Conservation (phyloP, 176 grass and related monocot species). For the Oryza glaberrima region DNA sequence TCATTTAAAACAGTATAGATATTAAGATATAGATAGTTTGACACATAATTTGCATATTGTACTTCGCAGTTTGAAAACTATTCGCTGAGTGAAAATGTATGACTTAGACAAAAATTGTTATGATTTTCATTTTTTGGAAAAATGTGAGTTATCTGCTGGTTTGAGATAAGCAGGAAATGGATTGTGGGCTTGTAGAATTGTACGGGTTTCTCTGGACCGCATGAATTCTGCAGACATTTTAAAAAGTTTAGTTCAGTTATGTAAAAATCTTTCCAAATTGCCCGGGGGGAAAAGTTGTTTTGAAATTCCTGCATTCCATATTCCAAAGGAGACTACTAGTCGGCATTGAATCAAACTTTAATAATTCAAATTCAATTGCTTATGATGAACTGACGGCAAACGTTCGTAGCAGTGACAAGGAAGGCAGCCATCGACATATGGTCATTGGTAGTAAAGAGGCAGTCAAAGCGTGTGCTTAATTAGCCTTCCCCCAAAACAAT, state of each 20-base stretch:
- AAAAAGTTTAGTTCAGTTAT: too few species aligned
- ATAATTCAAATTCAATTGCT: not conserved
- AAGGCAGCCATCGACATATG: not conserved
- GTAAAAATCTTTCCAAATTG: too few species aligned
- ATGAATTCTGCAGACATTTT: too few species aligned
- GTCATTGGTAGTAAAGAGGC: not conserved
- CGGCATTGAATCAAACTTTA: too few species aligned
- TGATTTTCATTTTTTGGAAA: too few species aligned
- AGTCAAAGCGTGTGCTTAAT: slow-evolving; percentile 24
- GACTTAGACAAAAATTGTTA: not conserved
- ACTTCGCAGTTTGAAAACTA: not conserved
- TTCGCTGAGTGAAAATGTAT: not conserved
- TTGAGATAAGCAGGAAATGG: not conserved
- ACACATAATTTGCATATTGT: too few species aligned
- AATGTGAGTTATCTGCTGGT: not conserved
- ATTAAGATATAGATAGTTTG: too few species aligned
- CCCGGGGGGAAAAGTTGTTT: too few species aligned
- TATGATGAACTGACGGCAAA: not conserved
- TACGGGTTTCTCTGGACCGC: too few species aligned
- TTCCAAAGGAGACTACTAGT: too few species aligned
- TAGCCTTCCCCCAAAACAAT: not conserved
- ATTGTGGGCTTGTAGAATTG: not conserved
- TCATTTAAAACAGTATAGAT: too few species aligned
- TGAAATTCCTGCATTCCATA: too few species aligned
- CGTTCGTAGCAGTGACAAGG: not conserved